A percentile compares a stretch with the other conserved stretches of the same genome.
These are phyloP conservation scores for Petunia axillaris DNA, from an alignment of 257 asterid species.

Conservation along the genomic window DNA sequence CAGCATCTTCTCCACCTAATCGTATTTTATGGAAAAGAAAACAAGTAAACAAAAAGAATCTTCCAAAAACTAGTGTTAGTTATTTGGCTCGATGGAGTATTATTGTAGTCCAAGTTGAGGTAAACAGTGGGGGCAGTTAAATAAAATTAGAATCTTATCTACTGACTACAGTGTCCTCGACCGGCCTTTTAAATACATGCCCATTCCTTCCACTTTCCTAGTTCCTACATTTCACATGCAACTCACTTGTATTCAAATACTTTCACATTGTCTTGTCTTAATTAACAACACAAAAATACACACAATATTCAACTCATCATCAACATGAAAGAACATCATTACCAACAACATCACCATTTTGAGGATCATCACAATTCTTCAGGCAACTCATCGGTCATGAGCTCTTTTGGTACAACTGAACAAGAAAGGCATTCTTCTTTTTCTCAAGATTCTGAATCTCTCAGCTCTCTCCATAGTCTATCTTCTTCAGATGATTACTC, in stretches of 20 bases:
- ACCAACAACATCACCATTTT: slow-evolving; percentile 31
- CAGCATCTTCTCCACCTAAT: not conserved
- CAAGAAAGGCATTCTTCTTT: slow-evolving; percentile 43
- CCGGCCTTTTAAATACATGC: slow-evolving; percentile 21
- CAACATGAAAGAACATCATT: slow-evolving; percentile 28
- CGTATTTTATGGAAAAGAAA: not conserved
- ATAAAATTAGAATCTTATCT: not conserved
- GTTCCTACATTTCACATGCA: not conserved
- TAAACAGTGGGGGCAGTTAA: slow-evolving; percentile 12
- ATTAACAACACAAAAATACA: not conserved
- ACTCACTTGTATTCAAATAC: not conserved
- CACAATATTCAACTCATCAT: not conserved
- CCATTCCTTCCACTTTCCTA: slow-evolving; percentile 15
- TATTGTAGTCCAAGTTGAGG: not conserved
- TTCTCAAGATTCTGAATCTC: slow-evolving; percentile 51
- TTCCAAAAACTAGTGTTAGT: not conserved
- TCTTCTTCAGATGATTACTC: slow-evolving; percentile 47
- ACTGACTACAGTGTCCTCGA: slow-evolving; percentile 8
- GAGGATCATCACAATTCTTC: slow-evolving; percentile 33
- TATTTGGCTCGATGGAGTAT: not conserved
- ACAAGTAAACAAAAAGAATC: slow-evolving; percentile 2
- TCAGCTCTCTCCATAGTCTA: slow-evolving; percentile 43
- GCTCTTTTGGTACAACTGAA: slow-evolving; percentile 30
- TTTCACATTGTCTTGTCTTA: not conserved
- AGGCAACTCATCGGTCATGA: slow-evolving; percentile 33